A percentile compares a stretch with the other conserved stretches of the same genome.
These are phyloP conservation scores for Cicer judaicum DNA, from an alignment of 306 rosid genomes.

Conservation along the genomic window DNA sequence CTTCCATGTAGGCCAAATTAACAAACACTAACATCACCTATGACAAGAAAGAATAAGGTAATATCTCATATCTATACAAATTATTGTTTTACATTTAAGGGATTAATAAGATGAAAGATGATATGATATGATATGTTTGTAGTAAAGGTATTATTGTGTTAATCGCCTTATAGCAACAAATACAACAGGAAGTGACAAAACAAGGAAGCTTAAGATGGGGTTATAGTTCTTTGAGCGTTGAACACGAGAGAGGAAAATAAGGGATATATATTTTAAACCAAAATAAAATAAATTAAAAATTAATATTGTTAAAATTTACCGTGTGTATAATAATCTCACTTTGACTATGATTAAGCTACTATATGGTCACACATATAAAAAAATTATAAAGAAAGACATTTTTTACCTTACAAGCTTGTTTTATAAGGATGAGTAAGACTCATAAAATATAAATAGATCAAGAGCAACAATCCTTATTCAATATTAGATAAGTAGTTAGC, in stretches of 20 bases:
- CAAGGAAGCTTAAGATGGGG: constrained; percentile 20
- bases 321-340: too few relatives aligned
- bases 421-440: too few relatives aligned
- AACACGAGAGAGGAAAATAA: constrained; percentile 54
- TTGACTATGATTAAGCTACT: too few relatives aligned
- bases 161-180: constrained; percentile 49
- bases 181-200: constrained; percentile 45
- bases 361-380: too few relatives aligned
- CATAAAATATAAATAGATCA: too few relatives aligned
- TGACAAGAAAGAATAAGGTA: neutral
- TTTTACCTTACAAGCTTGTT: too few relatives aligned
- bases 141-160: constrained; percentile 49
- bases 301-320: too few relatives aligned
- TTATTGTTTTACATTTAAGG: neutral
- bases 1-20: too few relatives aligned
- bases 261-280: constrained; percentile 27
- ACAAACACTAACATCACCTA: neutral
- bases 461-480: too few relatives aligned
- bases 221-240: constrained; percentile 49
- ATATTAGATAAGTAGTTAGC: too few relatives aligned
- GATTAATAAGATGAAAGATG: constrained; percentile 18
- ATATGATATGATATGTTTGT: constrained; percentile 14
- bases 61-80: neutral
- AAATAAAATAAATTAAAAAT: constrained; percentile 23
- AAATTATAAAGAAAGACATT: too few relatives aligned